Conservation (phyloP, 495 filamentous ascomycete species). For the Aeminium ludgeri region DNA sequence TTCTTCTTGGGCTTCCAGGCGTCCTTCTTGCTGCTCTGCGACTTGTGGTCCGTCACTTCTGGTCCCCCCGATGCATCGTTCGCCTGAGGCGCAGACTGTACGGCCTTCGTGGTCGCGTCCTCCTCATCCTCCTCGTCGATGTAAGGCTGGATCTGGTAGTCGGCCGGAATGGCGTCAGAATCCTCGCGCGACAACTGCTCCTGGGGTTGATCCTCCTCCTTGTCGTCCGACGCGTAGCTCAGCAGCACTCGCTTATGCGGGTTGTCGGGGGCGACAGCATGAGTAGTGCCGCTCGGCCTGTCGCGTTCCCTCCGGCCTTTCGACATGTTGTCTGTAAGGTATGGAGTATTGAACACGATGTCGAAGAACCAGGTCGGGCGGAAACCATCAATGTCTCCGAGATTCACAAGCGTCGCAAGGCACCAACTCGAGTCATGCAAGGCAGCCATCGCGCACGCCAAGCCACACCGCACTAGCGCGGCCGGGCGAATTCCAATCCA, state of each 20-base stretch:
- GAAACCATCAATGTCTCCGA: too few species aligned
- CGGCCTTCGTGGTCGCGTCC: not conserved
- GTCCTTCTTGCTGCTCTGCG: not conserved
- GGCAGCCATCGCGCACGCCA: too few species aligned
- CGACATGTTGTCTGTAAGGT: conserved; percentile 1
- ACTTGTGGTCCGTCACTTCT: not conserved
- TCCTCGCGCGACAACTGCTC: not conserved
- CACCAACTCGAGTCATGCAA: too few species aligned
- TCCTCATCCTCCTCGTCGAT: not conserved
- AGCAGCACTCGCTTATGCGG: conserved; percentile 12
- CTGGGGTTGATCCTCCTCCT: not conserved
- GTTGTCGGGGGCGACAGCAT: conserved; percentile 5
- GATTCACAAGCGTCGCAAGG: too few species aligned
- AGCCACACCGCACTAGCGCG: too few species aligned
- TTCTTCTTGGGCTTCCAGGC: not conserved
- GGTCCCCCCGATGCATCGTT: not conserved
- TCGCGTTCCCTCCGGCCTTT: conserved; percentile 10
- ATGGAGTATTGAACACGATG: too few species aligned
- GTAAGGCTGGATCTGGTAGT: conserved; percentile 1
- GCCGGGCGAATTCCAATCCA: too few species aligned
- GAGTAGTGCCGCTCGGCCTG: conserved; percentile 7
- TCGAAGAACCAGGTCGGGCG: too few species aligned
- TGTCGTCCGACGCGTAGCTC: conserved; percentile 13
- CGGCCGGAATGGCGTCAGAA: not conserved
- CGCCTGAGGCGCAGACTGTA: not conserved